phyloP scores from a whole-genome alignment of 2,329 filamentous ascomycete species.

The Colletotrichum cereale region DNA sequence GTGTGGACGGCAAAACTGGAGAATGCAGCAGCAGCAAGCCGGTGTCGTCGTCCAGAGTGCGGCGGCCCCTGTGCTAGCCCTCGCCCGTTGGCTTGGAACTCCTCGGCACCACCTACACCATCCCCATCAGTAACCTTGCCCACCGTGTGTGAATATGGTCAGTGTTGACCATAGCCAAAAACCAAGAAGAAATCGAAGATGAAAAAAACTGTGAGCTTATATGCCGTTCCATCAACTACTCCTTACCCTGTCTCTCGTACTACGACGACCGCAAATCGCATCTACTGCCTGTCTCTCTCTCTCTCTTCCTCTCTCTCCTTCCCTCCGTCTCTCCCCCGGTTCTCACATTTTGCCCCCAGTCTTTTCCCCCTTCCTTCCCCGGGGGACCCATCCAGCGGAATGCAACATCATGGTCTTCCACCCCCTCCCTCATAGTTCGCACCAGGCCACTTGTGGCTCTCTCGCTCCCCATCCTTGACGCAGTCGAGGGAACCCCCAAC shows the following conservation, averaged over 20 bases:
- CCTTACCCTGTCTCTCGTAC: not conserved
- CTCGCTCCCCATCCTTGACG: slow-evolving; percentile 6
- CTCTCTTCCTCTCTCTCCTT: not conserved
- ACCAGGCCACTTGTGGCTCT: not conserved
- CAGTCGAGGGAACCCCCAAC: not conserved
- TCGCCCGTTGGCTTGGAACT: slow-evolving; percentile 18
- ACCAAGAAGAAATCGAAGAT: too few species aligned
- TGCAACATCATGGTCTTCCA: slow-evolving; percentile 25
- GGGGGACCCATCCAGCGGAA: slow-evolving; percentile 29
- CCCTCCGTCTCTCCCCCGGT: not conserved
- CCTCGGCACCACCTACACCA: slow-evolving; percentile 1
- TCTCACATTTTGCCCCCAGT: not conserved
- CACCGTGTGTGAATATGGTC: not conserved
- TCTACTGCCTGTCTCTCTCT: not conserved
- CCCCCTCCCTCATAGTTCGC: not conserved
- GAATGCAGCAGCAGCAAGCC: not conserved
- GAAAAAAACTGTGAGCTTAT: not conserved
- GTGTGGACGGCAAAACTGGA: slow-evolving; percentile 1
- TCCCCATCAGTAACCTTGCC: slow-evolving; percentile 3
- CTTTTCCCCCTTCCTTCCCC: slow-evolving; percentile 8
- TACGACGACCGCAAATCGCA: slow-evolving; percentile 3
- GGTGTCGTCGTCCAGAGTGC: not conserved
- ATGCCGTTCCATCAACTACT: not conserved
- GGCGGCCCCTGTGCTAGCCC: not conserved
- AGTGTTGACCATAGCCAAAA: not conserved